These are phyloP conservation scores for Echria macrotheca DNA, from an alignment of 495 filamentous ascomycete genomes.

Conservation along the genomic window DNA sequence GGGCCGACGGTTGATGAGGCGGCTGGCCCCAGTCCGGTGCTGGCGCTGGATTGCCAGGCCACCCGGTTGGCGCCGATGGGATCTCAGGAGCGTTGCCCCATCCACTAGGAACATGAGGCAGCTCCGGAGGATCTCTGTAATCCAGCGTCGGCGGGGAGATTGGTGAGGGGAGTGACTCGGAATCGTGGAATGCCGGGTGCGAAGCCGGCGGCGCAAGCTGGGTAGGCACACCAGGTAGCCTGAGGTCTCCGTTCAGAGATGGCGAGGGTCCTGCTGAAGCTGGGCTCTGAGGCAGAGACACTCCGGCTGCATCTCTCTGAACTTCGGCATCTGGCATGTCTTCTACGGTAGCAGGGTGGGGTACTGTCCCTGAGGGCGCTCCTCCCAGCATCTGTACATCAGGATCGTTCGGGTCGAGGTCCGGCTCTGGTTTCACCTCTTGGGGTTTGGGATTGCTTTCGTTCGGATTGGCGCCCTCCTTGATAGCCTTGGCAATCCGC, in stretches of 20 bases:
- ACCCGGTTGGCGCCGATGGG: conserved; percentile 19
- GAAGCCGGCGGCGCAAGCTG: conserved; percentile 24
- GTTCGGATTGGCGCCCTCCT: conserved; percentile 90
- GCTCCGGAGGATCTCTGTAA: conserved; percentile 16
- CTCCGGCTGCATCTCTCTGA: conserved; percentile 28
- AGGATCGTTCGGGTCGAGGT: conserved; percentile 54
- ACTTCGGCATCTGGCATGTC: conserved; percentile 45
- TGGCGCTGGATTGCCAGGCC: conserved; percentile 14
- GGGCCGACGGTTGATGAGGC: conserved; percentile 7
- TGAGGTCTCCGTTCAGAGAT: conserved; percentile 26
- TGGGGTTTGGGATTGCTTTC: conserved; percentile 67
- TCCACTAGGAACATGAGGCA: conserved; percentile 15
- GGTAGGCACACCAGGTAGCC: conserved; percentile 27
- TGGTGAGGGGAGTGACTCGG: conserved; percentile 19
- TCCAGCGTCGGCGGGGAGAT: conserved; percentile 18
- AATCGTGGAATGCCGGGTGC: conserved; percentile 22
- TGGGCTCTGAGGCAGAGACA: conserved; percentile 34
- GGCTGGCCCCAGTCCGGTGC: conserved; percentile 11
- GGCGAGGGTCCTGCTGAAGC: conserved; percentile 39
- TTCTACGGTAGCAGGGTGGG: conserved; percentile 55
- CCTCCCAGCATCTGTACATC: conserved; percentile 53
- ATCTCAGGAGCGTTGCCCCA: conserved; percentile 17
- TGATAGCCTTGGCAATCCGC: conserved; percentile 84
- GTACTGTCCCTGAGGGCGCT: conserved; percentile 20
- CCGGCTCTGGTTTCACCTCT: conserved; percentile 41